phyloP scores from a whole-genome alignment of 768 basidiomycete genomes.

The Hydnomerulius pinastri region DNA sequence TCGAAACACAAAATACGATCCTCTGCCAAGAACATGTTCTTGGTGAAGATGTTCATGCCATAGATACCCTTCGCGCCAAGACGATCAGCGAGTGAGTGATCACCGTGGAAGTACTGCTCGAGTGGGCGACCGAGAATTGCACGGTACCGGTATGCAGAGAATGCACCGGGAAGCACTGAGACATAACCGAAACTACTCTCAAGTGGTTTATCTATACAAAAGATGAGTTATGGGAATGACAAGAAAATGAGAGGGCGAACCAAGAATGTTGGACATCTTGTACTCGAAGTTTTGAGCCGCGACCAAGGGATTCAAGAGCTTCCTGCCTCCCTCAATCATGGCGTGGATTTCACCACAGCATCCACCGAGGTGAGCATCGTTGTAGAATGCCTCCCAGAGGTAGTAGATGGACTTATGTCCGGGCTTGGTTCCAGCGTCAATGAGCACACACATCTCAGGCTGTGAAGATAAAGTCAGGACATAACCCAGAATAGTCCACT shows the following conservation, averaged over 20 bases:
- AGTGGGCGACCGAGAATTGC: conserved; percentile 88
- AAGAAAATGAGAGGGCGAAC: conserved; percentile 35
- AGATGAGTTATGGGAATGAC: conserved; percentile 10
- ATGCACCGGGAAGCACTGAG: conserved; percentile 93
- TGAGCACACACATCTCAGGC: conserved; percentile 90
- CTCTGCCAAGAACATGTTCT: conserved; percentile 90
- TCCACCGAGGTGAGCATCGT: conserved; percentile 75
- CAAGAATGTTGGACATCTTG: conserved; percentile 97
- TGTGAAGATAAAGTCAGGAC: conserved; percentile 32
- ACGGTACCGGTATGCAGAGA: conserved; percentile 93
- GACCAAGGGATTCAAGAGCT: conserved; percentile 88
- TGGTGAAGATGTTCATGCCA: conserved; percentile 97
- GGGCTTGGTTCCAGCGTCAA: conserved; percentile 96
- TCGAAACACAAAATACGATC: conserved; percentile 98
- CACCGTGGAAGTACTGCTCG: conserved; percentile 86
- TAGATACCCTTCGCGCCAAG: conserved; percentile 93
- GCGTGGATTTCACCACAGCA: conserved; percentile 96
- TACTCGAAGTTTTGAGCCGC: conserved; percentile 98
- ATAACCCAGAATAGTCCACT: conserved; percentile 15
- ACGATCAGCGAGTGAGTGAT: conserved; percentile 87
- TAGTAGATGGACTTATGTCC: conserved; percentile 96
- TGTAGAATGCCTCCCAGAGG: conserved; percentile 91
- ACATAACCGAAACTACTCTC: conserved; percentile 97
- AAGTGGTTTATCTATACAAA: conserved; percentile 75
- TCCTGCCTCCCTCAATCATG: conserved; percentile 92